These are phyloP conservation scores for Penicillium herquei DNA, from an alignment of 495 filamentous ascomycete genomes.

Conservation along the genomic window DNA sequence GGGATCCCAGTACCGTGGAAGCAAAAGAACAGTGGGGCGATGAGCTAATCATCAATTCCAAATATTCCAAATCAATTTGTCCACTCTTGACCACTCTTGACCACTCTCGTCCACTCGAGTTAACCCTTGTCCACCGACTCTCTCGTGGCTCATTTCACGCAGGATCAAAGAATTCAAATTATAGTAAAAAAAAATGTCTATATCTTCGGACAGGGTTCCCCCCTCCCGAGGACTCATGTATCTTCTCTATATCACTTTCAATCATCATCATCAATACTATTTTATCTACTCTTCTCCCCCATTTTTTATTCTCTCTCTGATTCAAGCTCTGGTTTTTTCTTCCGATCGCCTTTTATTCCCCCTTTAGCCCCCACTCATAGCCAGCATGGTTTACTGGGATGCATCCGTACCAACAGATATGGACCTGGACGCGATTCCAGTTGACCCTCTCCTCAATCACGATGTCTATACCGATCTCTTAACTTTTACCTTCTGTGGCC, in stretches of 20 bases:
- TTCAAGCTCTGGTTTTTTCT: not conserved
- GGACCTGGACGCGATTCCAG: not conserved
- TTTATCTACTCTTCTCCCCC: not conserved
- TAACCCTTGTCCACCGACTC: not conserved
- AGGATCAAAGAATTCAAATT: not conserved
- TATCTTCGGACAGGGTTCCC: not conserved
- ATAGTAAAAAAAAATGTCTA: not conserved
- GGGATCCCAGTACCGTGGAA: not conserved
- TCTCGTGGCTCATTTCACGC: not conserved
- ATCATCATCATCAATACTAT: not conserved
- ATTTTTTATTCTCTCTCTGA: not conserved
- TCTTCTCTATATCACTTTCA: not conserved
- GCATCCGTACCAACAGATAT: constrained; percentile 12
- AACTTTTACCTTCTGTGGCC: constrained; percentile 39
- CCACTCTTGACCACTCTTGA: no score
- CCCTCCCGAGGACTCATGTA: not conserved
- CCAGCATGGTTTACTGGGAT: constrained; percentile 35
- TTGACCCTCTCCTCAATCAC: constrained; percentile 20
- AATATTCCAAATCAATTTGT: constrained; percentile 9
- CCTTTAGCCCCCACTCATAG: not conserved
- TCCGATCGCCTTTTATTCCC: not conserved
- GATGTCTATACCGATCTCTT: constrained; percentile 40
- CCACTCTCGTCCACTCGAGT: no score
- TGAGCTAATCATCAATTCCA: not conserved
- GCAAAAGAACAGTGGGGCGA: not conserved